phyloP scores from a whole-genome alignment of 257 asterid species.

The Nicotiana sylvestris region DNA sequence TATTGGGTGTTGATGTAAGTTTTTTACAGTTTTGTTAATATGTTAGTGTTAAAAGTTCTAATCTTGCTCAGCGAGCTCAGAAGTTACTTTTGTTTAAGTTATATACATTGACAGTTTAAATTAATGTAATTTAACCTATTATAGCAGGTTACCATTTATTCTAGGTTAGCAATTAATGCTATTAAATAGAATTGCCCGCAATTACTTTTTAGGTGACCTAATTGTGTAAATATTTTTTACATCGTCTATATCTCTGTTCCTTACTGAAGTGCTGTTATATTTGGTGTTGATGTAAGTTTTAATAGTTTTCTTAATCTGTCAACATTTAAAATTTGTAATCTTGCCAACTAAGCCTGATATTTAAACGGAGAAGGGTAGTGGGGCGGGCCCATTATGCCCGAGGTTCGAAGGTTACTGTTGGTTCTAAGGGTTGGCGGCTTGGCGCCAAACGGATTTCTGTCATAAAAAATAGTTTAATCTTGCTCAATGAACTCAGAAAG shows the following conservation, averaged over 20 bases:
- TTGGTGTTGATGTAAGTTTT: conserved; percentile 40
- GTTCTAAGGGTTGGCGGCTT: too few relatives aligned
- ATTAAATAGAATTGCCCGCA: too few relatives aligned
- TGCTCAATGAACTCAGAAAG: not conserved
- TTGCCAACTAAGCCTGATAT: not conserved
- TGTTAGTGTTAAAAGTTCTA: not conserved
- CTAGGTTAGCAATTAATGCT: too few relatives aligned
- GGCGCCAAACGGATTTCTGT: too few relatives aligned
- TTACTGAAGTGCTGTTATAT: conserved; percentile 44
- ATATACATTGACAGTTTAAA: too few relatives aligned
- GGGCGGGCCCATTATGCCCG: too few relatives aligned
- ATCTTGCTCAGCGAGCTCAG: not conserved
- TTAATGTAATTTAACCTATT: too few relatives aligned
- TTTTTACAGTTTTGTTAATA: not conserved
- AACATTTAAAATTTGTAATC: not conserved
- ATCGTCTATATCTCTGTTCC: conserved; percentile 29
- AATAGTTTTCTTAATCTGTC: not conserved
- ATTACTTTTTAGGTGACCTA: too few relatives aligned
- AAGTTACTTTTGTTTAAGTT: not conserved
- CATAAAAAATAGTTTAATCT: not conserved
- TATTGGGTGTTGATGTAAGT: conserved; percentile 47
- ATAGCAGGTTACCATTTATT: too few relatives aligned
- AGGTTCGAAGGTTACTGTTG: too few relatives aligned
- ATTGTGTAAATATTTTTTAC: too few relatives aligned
- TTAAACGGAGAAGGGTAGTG: too few relatives aligned